phyloP scores from a whole-genome alignment of 768 basidiomycete genomes.

The Gloeopeniophorella convolvens region DNA sequence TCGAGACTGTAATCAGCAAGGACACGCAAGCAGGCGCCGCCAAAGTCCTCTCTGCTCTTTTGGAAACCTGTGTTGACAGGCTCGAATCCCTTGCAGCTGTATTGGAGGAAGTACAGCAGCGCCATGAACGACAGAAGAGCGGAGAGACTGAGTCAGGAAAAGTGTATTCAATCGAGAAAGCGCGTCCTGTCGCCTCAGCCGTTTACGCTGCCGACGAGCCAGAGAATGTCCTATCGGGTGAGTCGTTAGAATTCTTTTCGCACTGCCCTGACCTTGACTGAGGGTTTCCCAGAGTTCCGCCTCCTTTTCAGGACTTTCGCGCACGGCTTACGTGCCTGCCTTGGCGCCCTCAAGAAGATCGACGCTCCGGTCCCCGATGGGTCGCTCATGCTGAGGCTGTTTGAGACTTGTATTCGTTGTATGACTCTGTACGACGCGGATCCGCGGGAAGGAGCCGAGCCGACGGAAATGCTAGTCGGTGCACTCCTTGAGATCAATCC shows the following conservation, averaged over 20 bases:
- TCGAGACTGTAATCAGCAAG: conserved; percentile 76
- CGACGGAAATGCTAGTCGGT: conserved; percentile 73
- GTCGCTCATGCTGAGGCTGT: conserved; percentile 79
- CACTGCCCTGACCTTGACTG: conserved; percentile 18
- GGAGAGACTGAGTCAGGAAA: conserved; percentile 40
- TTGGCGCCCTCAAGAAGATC: conserved; percentile 70
- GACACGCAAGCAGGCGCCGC: conserved; percentile 63
- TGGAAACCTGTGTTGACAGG: conserved; percentile 80
- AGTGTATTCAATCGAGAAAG: conserved; percentile 70
- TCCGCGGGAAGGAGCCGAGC: conserved; percentile 64
- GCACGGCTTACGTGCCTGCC: conserved; percentile 78
- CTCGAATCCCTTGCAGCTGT: conserved; percentile 73
- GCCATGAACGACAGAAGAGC: conserved; percentile 39
- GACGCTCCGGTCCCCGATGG: conserved; percentile 79
- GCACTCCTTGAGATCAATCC: conserved; percentile 78
- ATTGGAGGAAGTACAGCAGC: conserved; percentile 47
- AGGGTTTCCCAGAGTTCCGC: conserved; percentile 58
- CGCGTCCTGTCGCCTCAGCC: conserved; percentile 74
- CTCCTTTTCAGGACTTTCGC: conserved; percentile 82
- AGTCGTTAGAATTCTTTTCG: conserved; percentile 23
- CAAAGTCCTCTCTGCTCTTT: conserved; percentile 63
- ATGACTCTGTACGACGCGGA: conserved; percentile 78
- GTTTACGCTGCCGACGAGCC: conserved; percentile 75
- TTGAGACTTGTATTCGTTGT: conserved; percentile 77
- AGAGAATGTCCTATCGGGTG: conserved; percentile 77